Conservation (phyloP, 179 eudicot species). For the Camellia oleifera region DNA sequence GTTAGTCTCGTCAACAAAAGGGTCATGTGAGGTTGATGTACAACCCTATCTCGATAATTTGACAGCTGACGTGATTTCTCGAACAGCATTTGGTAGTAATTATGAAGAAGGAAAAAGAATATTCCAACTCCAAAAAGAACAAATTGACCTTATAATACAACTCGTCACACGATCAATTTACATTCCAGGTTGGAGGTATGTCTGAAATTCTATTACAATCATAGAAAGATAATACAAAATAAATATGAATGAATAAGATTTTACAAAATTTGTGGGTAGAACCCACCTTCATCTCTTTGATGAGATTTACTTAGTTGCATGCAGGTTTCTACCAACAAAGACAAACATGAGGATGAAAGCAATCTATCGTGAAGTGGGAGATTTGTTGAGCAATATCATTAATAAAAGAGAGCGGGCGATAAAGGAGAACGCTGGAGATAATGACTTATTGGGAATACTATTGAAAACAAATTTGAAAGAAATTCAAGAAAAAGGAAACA, state of each 20-base stretch:
- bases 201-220: neutral
- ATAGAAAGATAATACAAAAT: neutral
- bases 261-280: too few relatives aligned
- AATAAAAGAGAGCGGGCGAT: conserved; percentile 36
- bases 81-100: conserved; percentile 63
- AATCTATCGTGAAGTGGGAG: conserved; percentile 20
- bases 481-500: conserved; percentile 16
- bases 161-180: conserved; percentile 28
- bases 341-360: conserved; percentile 41
- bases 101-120: conserved; percentile 46
- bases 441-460: conserved; percentile 43
- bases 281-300: neutral
- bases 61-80: conserved; percentile 34
- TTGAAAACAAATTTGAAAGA: conserved; percentile 37
- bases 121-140: conserved; percentile 54
- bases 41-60: conserved; percentile 25
- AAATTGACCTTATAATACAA: conserved; percentile 23
- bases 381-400: conserved; percentile 27
- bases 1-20: conserved; percentile 6
- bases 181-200: conserved; percentile 55
- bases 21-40: conserved; percentile 30
- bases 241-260: too few relatives aligned
- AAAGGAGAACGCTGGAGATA: conserved; percentile 27
- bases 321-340: conserved; percentile 53
- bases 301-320: neutral